Conservation (phyloP, 495 filamentous ascomycete genomes). For the Xylaria castorea region DNA sequence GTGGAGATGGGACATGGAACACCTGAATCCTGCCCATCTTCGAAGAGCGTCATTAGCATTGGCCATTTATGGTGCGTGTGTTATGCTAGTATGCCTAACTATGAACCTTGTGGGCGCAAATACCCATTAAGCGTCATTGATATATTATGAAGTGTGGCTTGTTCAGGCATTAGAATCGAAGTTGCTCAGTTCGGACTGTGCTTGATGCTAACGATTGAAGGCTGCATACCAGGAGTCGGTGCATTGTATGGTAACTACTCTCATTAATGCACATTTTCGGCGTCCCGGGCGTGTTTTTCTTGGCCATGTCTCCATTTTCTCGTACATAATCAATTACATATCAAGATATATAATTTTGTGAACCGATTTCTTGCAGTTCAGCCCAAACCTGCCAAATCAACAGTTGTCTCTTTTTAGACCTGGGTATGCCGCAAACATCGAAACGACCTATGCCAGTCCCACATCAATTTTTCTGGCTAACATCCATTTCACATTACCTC, state of each 20-base stretch:
- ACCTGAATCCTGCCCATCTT: slow-evolving; percentile 62
- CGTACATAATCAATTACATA: slow-evolving; percentile 4
- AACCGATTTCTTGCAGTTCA: background rate
- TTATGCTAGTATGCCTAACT: slow-evolving; percentile 87
- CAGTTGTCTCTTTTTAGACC: background rate
- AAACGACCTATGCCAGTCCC: background rate
- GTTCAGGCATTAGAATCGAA: slow-evolving; percentile 12
- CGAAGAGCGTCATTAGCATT: slow-evolving; percentile 76
- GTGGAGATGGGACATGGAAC: slow-evolving; percentile 57
- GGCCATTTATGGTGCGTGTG: slow-evolving; percentile 80
- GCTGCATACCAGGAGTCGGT: slow-evolving; percentile 14
- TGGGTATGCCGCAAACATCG: background rate
- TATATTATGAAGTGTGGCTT: background rate
- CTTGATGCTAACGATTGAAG: slow-evolving; percentile 1
- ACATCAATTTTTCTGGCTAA: background rate
- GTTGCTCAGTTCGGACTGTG: background rate
- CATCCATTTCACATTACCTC: background rate
- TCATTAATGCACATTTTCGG: slow-evolving; percentile 21
- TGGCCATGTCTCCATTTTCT: background rate
- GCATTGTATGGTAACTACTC: slow-evolving; percentile 10
- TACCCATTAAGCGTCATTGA: slow-evolving; percentile 48
- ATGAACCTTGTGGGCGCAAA: slow-evolving; percentile 81
- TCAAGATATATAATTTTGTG: slow-evolving; percentile 13
- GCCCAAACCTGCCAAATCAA: background rate
- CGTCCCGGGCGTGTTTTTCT: background rate